Conservation (phyloP, 2,329 filamentous ascomycete genomes). For the Zymoseptoria pseudotritici region DNA sequence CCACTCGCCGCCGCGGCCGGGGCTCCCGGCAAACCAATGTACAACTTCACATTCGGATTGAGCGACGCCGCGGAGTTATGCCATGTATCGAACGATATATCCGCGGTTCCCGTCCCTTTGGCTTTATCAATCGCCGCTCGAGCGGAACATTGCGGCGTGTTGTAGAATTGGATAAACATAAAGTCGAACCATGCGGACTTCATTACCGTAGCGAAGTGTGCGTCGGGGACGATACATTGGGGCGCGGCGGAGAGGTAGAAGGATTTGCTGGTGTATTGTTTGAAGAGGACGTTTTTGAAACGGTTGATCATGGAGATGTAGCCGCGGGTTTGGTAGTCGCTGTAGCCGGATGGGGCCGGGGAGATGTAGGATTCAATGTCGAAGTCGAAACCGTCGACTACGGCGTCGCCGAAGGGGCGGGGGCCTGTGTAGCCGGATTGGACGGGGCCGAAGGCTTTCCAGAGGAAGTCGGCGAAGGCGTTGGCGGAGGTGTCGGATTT, state of each 20-base stretch:
- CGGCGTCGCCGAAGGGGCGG: constrained; percentile 42
- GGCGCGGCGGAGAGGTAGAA: constrained; percentile 47
- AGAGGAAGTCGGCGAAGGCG: constrained; percentile 38
- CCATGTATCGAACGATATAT: constrained; percentile 17
- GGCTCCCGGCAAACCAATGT: constrained; percentile 42
- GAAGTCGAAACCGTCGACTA: constrained; percentile 49
- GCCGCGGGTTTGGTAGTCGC: constrained; percentile 29
- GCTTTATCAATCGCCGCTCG: constrained; percentile 33
- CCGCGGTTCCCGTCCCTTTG: constrained; percentile 24
- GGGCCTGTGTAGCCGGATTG: constrained; percentile 22
- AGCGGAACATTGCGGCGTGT: constrained; percentile 43
- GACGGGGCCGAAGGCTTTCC: constrained; percentile 37
- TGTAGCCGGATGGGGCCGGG: constrained; percentile 17
- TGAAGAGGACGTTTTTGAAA: constrained; percentile 37
- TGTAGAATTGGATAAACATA: constrained; percentile 42
- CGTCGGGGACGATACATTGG: constrained; percentile 42
- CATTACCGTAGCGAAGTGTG: constrained; percentile 33
- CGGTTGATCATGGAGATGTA: constrained; percentile 41
- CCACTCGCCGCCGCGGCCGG: constrained; percentile 23
- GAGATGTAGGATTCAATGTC: constrained; percentile 38
- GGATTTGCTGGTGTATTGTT: constrained; percentile 25
- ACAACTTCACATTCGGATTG: constrained; percentile 42
- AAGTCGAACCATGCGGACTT: constrained; percentile 37
- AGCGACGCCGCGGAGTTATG: constrained; percentile 39
- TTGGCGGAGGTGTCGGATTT: constrained; percentile 34